Base-by-base conservation (phyloP, 2,329 filamentous ascomycete genomes). In the Metarhizium brunneum region DNA sequence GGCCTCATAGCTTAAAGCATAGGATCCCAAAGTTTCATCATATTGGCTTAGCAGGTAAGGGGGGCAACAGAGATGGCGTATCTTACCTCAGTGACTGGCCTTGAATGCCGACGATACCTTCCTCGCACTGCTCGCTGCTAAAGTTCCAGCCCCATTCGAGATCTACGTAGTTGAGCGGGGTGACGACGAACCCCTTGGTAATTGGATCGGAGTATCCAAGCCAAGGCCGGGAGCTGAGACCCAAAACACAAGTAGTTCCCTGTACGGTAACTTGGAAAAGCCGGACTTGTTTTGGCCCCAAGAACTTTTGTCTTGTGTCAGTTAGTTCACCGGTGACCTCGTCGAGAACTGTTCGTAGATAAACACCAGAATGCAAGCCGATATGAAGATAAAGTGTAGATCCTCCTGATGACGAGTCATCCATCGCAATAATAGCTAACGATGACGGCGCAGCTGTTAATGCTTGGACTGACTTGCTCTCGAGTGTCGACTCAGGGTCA, bases 131-230 rank as follows among this genome's bases (percentile, higher is more conserved):
- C 68, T 96, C 90, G 66, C 92, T 96, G 69, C 89, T 92, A 68
- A 99, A 97, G 64, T 94, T 96, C 87, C 92, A 96, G 3, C 89
- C 92, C 78, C 90, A 96, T 69, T 96, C 91, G 32, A 99, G 81
- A 45, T 87, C 85, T 54, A 87, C 85, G 65, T 95, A 96, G 69
- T 89, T 90, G 35, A 99, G 74, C 0, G 95, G 94, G 1, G 92
- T 96, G 62, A 97, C 85, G 72, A 95, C 90, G 65, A 96, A 96
- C 42, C 86, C 86, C 66, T 89, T 90, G 2, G 88, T 92, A 57
- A 92, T 86, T 2, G 88, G 85, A 64, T 97, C 90, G 0, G 91
- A 87, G 68, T 97, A 97, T 47, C 92, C 92, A 4, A 99, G 79
- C 92, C 92, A 99, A n/a, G 94, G 88, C 55, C 92, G 84, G 16